These are phyloP conservation scores for Coix lacrymajobi DNA, from an alignment of 176 grass and related monocot species.

Conservation along the genomic window DNA sequence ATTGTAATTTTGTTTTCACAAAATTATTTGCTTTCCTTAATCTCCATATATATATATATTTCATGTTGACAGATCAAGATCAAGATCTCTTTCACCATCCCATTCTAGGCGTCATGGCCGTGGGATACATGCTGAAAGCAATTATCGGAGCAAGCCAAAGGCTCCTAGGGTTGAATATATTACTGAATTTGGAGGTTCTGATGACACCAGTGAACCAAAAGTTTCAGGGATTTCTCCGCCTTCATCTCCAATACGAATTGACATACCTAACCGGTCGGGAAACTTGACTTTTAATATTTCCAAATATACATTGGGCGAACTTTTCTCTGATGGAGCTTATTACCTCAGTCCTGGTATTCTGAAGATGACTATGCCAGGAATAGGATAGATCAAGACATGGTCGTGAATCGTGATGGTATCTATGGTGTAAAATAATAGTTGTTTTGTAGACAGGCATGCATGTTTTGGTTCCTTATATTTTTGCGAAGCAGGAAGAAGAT, in stretches of 20 bases:
- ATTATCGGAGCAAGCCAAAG: conserved; percentile 68
- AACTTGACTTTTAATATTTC: conserved; percentile 86
- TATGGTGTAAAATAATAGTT: conserved; percentile 28
- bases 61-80: conserved; percentile 50
- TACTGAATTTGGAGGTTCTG: conserved; percentile 93
- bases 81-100: conserved; percentile 77
- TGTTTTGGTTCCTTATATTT: conserved; percentile 6
- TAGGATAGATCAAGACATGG: conserved; percentile 41
- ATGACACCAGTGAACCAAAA: conserved; percentile 49
- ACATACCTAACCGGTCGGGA: conserved; percentile 74
- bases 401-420: conserved; percentile 6
- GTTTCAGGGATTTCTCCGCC: conserved; percentile 81
- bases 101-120: conserved; percentile 62
- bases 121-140: conserved; percentile 59
- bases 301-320: conserved; percentile 69
- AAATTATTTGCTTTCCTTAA: conserved; percentile 15
- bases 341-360: conserved; percentile 34
- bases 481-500: conserved; percentile 34
- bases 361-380: conserved; percentile 30
- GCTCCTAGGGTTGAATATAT: conserved; percentile 89
- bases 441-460: conserved; percentile 25
- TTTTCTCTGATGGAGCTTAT: conserved; percentile 52
- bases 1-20: neutral
- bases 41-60: conserved; percentile 10
- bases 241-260: conserved; percentile 89